phyloP scores from a whole-genome alignment of 106 monocot genomes.

The Dendrobium catenatum region DNA sequence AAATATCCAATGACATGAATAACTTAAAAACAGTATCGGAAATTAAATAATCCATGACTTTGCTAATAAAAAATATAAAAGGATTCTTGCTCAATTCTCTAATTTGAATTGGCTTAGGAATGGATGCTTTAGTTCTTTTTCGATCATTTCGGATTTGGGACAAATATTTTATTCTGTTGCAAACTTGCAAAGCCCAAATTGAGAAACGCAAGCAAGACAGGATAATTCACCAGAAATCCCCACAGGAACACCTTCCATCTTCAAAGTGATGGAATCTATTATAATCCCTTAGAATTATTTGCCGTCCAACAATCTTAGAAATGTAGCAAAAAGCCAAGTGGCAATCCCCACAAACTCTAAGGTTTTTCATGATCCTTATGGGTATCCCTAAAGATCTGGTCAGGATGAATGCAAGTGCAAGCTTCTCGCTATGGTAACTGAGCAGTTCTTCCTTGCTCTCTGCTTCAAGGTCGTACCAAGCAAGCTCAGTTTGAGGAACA shows the following conservation, averaged over 20 bases:
- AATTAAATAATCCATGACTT: neutral
- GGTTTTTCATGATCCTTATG: conserved; percentile 79
- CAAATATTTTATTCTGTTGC: neutral
- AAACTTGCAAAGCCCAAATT: neutral
- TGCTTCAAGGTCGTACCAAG: conserved; percentile 58
- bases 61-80: neutral
- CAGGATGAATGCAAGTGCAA: conserved; percentile 74
- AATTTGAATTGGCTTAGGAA: neutral
- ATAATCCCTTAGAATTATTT: conserved; percentile 50
- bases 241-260: conserved; percentile 57
- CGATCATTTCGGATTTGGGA: too few relatives aligned
- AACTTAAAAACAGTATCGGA: too few relatives aligned
- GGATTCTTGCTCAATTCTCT: neutral
- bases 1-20: too few relatives aligned
- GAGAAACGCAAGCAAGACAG: neutral
- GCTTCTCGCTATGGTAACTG: conserved; percentile 70
- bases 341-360: conserved; percentile 77
- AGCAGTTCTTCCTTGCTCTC: conserved; percentile 75
- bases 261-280: conserved; percentile 69
- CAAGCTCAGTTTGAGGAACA: conserved; percentile 52
- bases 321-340: conserved; percentile 63
- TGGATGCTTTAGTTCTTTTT: neutral
- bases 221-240: conserved; percentile 45
- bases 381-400: conserved; percentile 42
- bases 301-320: conserved; percentile 51